A percentile compares a stretch with the other conserved stretches of the same genome.
These are phyloP conservation scores for Danielia reshetovae DNA, from an alignment of 805 yeast species.

Conservation along the genomic window DNA sequence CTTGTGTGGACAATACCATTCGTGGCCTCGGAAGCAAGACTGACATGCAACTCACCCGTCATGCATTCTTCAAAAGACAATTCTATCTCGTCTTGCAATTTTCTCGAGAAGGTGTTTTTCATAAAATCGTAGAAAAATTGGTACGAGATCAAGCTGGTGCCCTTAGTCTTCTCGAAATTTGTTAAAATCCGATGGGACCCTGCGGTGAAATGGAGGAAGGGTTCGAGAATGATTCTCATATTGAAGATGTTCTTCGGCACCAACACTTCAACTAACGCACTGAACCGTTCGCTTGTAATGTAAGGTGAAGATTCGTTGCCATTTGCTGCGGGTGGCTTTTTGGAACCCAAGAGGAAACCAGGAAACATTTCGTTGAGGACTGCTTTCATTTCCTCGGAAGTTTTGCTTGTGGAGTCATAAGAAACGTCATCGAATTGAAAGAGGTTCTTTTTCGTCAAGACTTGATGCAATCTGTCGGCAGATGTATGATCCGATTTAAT, in stretches of 20 bases:
- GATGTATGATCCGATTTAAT: conserved; percentile 3
- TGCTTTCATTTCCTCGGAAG: conserved; percentile 29
- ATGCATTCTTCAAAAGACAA: conserved; percentile 45
- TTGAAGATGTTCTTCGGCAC: conserved; percentile 72
- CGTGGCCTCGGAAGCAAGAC: not conserved
- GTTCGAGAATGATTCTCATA: conserved; percentile 74
- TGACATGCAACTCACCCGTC: conserved; percentile 6
- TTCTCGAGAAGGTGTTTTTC: conserved; percentile 60
- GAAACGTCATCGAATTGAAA: conserved; percentile 32
- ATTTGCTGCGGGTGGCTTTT: conserved; percentile 5
- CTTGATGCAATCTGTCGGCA: conserved; percentile 19
- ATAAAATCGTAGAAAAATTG: conserved; percentile 61
- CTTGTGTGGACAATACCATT: conserved; percentile 4
- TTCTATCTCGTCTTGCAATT: conserved; percentile 54
- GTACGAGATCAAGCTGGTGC: conserved; percentile 18
- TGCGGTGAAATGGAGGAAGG: conserved; percentile 64
- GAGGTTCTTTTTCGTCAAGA: conserved; percentile 22
- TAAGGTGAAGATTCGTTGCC: conserved; percentile 35
- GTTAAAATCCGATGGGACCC: conserved; percentile 41
- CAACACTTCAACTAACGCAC: conserved; percentile 56
- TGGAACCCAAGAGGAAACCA: conserved; percentile 43
- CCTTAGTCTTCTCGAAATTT: conserved; percentile 12
- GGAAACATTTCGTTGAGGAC: conserved; percentile 64
- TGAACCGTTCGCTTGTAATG: conserved; percentile 56
- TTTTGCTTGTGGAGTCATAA: conserved; percentile 17